Evolutionary conservation across 2,329 filamentous ascomycete genomes (phyloP), one percentile per base, ranked within the genome.

Genomic region (Teratosphaeria destructans): DNA sequence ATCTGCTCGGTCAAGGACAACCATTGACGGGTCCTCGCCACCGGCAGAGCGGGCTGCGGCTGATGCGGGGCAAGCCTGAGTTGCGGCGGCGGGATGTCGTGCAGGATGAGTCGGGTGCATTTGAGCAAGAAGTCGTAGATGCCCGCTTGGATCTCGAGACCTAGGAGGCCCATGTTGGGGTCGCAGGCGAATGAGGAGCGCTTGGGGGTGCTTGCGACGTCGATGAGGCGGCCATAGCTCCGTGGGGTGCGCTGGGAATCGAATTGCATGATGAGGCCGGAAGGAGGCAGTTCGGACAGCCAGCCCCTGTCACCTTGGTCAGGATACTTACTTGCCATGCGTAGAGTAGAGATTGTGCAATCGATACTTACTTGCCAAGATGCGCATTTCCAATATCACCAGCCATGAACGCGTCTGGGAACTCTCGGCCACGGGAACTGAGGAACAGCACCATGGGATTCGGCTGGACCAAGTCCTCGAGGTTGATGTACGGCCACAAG

Each of bases 401-500:
- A 0, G 66, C 71, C 0, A 78, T 78, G 63, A 85, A 86, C 0
- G 67, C 62, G 7, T 72, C 66, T 0, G 82, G 82, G 0, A 65
- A 60, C 58, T 82, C 65, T 0, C 79, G 75, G 5, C 74, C 81
- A 6, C 83, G 75, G 0, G 81, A 69, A 58, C 83, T 81, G 11
- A 86, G 66, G 23, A 85, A 71, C 6, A 85, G 67, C 0, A 76
- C 73, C 8, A 86, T 64, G 0, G 70, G 60, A 55, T 76, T 79
- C 0, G 75, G 67, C 26, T 77, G 72, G 0, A 65, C 57, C 0
- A 86, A 71, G 63, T 85, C 82, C 58, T 85, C 80, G 49, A 81
- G 72, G 63, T 85, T 86, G 66, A 85, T 78, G 54, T 79, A 74
- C 0, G 82, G 82, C 75, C 77, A 83, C 52, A 81, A 67, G 61